Evolutionary conservation across 495 filamentous ascomycete genomes (phyloP).

Genomic region (Extremus antarcticus): DNA sequence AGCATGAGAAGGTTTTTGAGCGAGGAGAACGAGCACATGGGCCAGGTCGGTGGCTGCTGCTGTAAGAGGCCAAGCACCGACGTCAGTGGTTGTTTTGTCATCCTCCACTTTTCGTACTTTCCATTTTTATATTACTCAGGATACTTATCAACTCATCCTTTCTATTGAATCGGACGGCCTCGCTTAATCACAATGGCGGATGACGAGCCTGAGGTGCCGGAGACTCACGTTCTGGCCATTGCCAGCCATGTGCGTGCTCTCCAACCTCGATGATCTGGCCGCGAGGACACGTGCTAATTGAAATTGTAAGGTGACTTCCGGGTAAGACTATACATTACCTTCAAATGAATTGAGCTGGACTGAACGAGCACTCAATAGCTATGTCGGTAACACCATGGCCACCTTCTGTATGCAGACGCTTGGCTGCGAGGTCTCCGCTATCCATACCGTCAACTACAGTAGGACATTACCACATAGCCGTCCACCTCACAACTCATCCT

Average conservation of each 20-base stretch:
- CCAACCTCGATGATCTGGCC: neutral
- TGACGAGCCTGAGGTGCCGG: slow-evolving; percentile 45
- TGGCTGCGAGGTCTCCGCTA: slow-evolving; percentile 81
- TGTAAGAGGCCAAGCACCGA: too few species aligned
- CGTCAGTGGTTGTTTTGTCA: too few species aligned
- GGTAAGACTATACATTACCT: slow-evolving; percentile 26
- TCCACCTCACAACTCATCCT: neutral
- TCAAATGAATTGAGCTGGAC: too few species aligned
- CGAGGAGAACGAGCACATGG: too few species aligned
- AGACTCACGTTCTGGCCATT: slow-evolving; percentile 80
- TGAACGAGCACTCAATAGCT: slow-evolving; percentile 44
- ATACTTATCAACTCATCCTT: too few species aligned
- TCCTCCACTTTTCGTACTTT: too few species aligned
- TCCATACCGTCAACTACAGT: slow-evolving; percentile 97
- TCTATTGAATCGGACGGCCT: too few species aligned
- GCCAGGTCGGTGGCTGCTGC: too few species aligned
- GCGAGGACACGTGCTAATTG: slow-evolving; percentile 8
- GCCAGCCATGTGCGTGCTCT: slow-evolving; percentile 76
- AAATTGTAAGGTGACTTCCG: slow-evolving; percentile 30
- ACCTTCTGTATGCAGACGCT: slow-evolving; percentile 84
- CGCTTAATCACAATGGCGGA: too few species aligned
- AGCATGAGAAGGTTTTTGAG: too few species aligned
- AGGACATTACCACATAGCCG: slow-evolving; percentile 20
- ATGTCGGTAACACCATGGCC: slow-evolving; percentile 95
- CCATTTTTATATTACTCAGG: too few species aligned